Percentiles rank a stretch among this genome's conserved stretches.
Evolutionary conservation across 2,329 filamentous ascomycete species (phyloP).

Genomic region (Microdochium trichocladiopsis): DNA sequence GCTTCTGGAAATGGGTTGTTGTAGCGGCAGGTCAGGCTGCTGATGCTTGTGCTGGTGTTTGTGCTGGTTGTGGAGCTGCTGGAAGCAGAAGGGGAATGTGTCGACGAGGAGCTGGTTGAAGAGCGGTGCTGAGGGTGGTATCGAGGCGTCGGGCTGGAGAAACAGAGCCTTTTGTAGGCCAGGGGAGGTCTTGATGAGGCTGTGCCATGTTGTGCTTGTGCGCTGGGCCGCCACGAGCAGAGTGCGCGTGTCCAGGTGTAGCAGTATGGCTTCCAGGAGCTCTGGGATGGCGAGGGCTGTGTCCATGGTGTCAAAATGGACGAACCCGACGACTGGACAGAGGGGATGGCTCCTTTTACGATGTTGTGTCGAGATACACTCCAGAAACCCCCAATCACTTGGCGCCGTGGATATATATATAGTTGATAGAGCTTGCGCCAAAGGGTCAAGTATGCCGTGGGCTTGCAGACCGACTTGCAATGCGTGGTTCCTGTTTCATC

Average conservation of each 20-base stretch:
- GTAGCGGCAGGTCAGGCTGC: background rate
- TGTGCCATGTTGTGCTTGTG: conserved; percentile 2
- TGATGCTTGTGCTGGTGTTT: too few relatives aligned
- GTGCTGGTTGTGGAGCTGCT: too few relatives aligned
- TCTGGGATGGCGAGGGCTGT: conserved; percentile 1
- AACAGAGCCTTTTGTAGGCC: conserved; percentile 2
- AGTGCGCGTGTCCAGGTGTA: conserved; percentile 3
- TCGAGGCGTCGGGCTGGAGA: background rate
- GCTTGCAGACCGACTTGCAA: too few relatives aligned
- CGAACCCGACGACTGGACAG: too few relatives aligned
- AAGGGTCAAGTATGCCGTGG: too few relatives aligned
- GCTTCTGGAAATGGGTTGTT: background rate
- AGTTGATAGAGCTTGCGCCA: too few relatives aligned
- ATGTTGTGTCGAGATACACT: too few relatives aligned
- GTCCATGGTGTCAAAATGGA: conserved; percentile 3
- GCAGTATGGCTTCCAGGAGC: conserved; percentile 4
- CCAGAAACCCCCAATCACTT: too few relatives aligned
- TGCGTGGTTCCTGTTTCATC: too few relatives aligned
- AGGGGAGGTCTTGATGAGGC: conserved; percentile 1
- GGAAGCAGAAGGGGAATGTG: conserved; percentile 1
- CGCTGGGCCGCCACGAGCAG: conserved; percentile 3
- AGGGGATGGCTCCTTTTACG: too few relatives aligned
- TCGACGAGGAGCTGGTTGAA: conserved; percentile 1
- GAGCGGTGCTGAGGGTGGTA: background rate
- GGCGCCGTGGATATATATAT: too few relatives aligned